These are phyloP conservation scores for Hydrangea macrophylla DNA, from an alignment of 148 eudicot species.

Conservation along the genomic window DNA sequence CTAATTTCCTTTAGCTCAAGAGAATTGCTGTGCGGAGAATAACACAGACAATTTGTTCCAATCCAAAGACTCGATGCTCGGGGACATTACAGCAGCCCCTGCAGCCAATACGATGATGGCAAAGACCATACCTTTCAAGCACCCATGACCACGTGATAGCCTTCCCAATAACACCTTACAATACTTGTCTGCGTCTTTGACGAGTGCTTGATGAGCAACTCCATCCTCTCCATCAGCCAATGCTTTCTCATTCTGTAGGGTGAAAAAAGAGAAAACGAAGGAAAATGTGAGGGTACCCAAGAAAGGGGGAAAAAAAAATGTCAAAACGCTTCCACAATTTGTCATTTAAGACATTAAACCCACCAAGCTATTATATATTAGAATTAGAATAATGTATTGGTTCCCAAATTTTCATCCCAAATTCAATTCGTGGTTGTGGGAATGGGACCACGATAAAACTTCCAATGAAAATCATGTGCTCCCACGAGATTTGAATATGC, in stretches of 20 bases:
- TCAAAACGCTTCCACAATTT: too few relatives aligned
- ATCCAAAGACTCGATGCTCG: conserved; percentile 43
- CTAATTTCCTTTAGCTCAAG: conserved; percentile 10
- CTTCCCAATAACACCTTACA: conserved; percentile 55
- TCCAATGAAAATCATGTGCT: too few relatives aligned
- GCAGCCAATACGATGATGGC: conserved; percentile 38
- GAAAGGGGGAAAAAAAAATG: too few relatives aligned
- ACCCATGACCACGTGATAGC: conserved; percentile 63
- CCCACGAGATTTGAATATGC: too few relatives aligned
- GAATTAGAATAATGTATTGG: too few relatives aligned
- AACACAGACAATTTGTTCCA: conserved; percentile 48
- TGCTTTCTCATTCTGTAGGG: conserved; percentile 57
- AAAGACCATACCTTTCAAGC: conserved; percentile 46
- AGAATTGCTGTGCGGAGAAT: conserved; percentile 49
- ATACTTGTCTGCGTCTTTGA: conserved; percentile 67
- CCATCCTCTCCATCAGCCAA: conserved; percentile 38
- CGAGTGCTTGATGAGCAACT: conserved; percentile 34
- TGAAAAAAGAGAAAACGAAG: too few relatives aligned
- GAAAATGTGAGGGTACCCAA: too few relatives aligned
- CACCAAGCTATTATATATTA: too few relatives aligned
- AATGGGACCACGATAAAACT: too few relatives aligned
- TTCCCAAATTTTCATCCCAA: too few relatives aligned
- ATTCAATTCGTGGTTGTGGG: too few relatives aligned
- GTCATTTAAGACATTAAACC: too few relatives aligned
- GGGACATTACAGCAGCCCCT: conserved; percentile 49